Evolutionary conservation across 1,284 basidiomycete species (phyloP).

Genomic region (Cutaneotrichosporon cutaneum): DNA sequence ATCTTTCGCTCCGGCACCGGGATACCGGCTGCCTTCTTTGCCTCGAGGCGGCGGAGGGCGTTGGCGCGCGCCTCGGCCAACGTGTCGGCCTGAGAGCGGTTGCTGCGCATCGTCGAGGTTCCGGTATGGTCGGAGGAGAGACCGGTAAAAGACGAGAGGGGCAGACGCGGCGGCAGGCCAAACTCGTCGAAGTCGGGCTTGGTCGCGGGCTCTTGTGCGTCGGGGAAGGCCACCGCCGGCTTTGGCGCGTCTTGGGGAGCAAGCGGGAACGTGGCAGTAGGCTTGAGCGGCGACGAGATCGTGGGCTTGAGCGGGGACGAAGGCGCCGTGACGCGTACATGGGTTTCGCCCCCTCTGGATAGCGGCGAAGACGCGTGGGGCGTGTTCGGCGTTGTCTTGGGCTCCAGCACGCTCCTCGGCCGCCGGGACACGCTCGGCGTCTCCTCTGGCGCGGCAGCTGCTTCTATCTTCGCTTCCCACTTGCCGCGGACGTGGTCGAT

Average conservation of each 20-base stretch:
- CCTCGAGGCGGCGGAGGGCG: constrained; percentile 42
- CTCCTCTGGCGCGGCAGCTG: constrained; percentile 12
- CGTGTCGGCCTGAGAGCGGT: constrained; percentile 27
- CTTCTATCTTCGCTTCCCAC: constrained; percentile 49
- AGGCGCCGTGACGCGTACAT: constrained; percentile 6
- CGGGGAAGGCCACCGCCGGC: not conserved
- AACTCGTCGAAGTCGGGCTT: constrained; percentile 3
- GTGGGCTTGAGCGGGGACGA: not conserved
- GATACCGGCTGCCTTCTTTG: constrained; percentile 35
- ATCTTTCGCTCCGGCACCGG: constrained; percentile 16
- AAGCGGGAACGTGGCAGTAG: not conserved
- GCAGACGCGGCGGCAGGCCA: constrained; percentile 10
- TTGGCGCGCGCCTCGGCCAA: constrained; percentile 47
- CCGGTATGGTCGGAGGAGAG: constrained; percentile 35
- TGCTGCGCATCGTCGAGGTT: constrained; percentile 19
- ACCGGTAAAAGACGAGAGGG: constrained; percentile 10
- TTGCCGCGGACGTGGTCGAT: constrained; percentile 43
- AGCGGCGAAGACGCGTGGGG: not conserved
- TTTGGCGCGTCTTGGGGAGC: not conserved
- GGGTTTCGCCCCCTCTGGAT: not conserved
- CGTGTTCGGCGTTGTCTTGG: not conserved
- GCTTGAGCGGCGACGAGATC: constrained; percentile 4
- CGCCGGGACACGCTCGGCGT: not conserved
- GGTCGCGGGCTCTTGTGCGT: not conserved
- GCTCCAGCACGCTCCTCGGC: constrained; percentile 10